Evolutionary conservation across 2,329 filamentous ascomycete species (phyloP), one percentile per base, ranked within the genome.

Genomic region (Cadophora sp.): DNA sequence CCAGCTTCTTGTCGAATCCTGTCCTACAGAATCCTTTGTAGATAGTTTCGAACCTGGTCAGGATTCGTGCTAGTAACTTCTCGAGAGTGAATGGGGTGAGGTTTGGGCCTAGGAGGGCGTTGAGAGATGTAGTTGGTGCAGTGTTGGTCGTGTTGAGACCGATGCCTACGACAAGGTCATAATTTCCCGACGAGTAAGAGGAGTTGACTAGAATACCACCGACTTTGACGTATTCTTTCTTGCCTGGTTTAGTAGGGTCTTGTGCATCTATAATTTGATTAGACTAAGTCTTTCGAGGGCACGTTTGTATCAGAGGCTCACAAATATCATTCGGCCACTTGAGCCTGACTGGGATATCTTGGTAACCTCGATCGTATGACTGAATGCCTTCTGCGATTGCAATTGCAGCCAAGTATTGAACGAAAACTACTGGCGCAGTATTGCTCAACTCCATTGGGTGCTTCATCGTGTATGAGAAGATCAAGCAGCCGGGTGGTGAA

Each of bases 241-340:
- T 73, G 1, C 81, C 78, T 1, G 82, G 82, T 56, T 83, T 83
- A 62, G 79, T 81, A 6, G 86, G 91, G 74, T 93, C 90, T 24
- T 87, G 82, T 0, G 90, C 90, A 75, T 93, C 87, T 87, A 41
- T 45, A 63, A 48, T 41, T 51, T 8, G 48, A 20, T 30, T 64
- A 30, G 22, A 20, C 30, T 20, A 5, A 41, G 16, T n/a, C 27
- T 11, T 27, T 13, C 39, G 22, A 20, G 11, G 1, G 22, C 20
- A 43, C 3, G 16, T 1, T n/a, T 36, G 16, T 3, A 30, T 22
- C 4, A 16, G 22, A n/a, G 9, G 79, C 84, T 78, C 79, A 89
- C 88, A 95, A 64, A 99, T 92, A 76, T 99, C 96, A 75, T 99
- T 99, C 13, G 96, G 96, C 96, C 96, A 99, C 79, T 99, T 99